Evolutionary conservation across 2,329 filamentous ascomycete species (phyloP), one percentile per base, ranked within the genome.

Genomic region (Cordyceps cateniannulata): DNA sequence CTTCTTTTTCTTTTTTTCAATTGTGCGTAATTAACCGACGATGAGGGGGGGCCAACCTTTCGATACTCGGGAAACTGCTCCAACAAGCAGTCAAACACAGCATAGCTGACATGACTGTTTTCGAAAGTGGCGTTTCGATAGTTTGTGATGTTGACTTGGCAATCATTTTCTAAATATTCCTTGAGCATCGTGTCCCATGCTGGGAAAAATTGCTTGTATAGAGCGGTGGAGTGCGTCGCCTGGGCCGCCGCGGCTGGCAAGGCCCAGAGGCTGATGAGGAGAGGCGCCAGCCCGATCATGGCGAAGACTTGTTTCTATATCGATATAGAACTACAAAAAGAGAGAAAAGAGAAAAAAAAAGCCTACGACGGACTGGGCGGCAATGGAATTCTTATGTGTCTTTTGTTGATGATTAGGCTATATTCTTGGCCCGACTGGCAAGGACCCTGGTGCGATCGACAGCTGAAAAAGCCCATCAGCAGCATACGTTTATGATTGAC

Each of bases 21-120:
- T 12, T 29, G 10, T 35, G 14, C 25, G 16, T n/a, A 42, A n/a
- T n/a, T 14, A 42, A 42, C 3, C n/a, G n/a, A n/a, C n/a, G n/a
- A n/a, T n/a, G n/a, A n/a, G n/a, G n/a, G n/a, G n/a, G n/a, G n/a
- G n/a, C n/a, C 16, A 42, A n/a, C 55, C 45, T 58, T 58, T 45
- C 45, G 55, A 29, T 29, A 50, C 45, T 58, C 55, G 29, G 55
- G 45, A 22, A 58, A 58, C 55, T 58, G 55, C 55, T 50, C 22
- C 12, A 50, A 16, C 18, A 58, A 27, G 45, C 55, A 58, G 55
- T 25, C 22, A 18, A 58, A 32, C 20, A 58, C 55, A 1, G 2
- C 18, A 29, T 58, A 50, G 55, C 55, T 50, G 24, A 58, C 18
- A 18, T 49, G 55, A 20, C 14, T 58, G 20, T 58, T 9, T 2